Percentiles rank a stretch among this genome's conserved stretches.
Evolutionary conservation across 1,139 yeast species (phyloP).

Genomic region (Suhomyces choctaworum): DNA sequence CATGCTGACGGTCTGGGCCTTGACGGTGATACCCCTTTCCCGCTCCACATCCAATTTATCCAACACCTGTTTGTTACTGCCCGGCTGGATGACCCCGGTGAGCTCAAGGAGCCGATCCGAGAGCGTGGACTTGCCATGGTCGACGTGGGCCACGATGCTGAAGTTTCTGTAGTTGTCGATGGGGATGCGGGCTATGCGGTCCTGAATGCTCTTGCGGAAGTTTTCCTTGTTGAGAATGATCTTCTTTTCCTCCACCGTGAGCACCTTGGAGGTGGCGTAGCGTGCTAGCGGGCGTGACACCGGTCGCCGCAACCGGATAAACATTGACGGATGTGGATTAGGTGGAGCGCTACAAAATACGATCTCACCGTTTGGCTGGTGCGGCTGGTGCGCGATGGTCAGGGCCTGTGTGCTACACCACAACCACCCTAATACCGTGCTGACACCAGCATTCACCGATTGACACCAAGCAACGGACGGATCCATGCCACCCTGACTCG

Average conservation of each 20-base stretch:
- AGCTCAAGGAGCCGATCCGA: conserved; percentile 84
- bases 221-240: conserved; percentile 34
- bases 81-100: conserved; percentile 84
- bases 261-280: conserved; percentile 10
- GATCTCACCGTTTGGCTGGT: too few relatives aligned
- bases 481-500: too few relatives aligned
- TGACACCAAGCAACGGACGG: too few relatives aligned
- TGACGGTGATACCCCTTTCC: conserved; percentile 86
- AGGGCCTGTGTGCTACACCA: too few relatives aligned
- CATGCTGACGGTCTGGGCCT: conserved; percentile 97
- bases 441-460: too few relatives aligned
- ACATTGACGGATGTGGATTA: too few relatives aligned
- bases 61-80: conserved; percentile 79
- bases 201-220: conserved; percentile 37
- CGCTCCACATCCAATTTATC: conserved; percentile 58
- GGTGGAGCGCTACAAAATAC: too few relatives aligned
- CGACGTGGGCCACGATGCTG: conserved; percentile 96
- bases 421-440: too few relatives aligned
- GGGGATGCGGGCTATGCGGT: conserved; percentile 72
- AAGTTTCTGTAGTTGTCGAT: conserved; percentile 82
- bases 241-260: conserved; percentile 30
- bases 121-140: conserved; percentile 93
- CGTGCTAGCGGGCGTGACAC: not conserved
- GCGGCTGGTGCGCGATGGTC: too few relatives aligned
- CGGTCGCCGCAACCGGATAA: not conserved